phyloP scores from a whole-genome alignment of 163 green algal species.

The Trebouxia gelatinosa region DNA sequence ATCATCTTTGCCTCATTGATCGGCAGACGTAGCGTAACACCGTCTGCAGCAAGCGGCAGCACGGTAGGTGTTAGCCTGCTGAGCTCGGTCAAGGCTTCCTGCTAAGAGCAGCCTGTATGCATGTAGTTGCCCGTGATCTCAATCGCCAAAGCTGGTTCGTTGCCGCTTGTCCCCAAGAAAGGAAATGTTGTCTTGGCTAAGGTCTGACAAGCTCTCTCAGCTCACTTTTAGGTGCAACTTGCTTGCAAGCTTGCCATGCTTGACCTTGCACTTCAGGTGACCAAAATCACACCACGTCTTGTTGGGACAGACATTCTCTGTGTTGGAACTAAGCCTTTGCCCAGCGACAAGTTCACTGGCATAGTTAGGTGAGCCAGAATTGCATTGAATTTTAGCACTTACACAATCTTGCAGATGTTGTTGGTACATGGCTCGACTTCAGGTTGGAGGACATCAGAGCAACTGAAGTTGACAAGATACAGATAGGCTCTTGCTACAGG shows the following conservation, averaged over 20 bases:
- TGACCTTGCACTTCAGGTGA: constrained; percentile 62
- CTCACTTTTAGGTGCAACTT: no score
- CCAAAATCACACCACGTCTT: constrained; percentile 59
- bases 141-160: constrained; percentile 29
- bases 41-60: no score
- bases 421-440: not conserved
- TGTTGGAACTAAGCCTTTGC: constrained; percentile 60
- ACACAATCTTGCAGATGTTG: not conserved
- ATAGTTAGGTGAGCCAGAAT: constrained; percentile 56
- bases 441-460: constrained; percentile 74
- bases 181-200: constrained; percentile 55
- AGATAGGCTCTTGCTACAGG: constrained; percentile 84
- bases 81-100: not conserved
- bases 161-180: constrained; percentile 48
- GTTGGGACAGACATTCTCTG: constrained; percentile 66
- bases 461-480: constrained; percentile 85
- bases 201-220: no score
- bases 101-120: not conserved
- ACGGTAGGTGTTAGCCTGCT: no score
- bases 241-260: no score
- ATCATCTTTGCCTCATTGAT: constrained; percentile 50
- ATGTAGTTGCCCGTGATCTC: constrained; percentile 34
- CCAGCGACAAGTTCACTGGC: constrained; percentile 69
- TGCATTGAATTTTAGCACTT: not conserved
- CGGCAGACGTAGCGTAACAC: constrained; percentile 33